Evolutionary conservation across 2,329 filamentous ascomycete species (phyloP).

Genomic region (Epichloe brachyelytri): DNA sequence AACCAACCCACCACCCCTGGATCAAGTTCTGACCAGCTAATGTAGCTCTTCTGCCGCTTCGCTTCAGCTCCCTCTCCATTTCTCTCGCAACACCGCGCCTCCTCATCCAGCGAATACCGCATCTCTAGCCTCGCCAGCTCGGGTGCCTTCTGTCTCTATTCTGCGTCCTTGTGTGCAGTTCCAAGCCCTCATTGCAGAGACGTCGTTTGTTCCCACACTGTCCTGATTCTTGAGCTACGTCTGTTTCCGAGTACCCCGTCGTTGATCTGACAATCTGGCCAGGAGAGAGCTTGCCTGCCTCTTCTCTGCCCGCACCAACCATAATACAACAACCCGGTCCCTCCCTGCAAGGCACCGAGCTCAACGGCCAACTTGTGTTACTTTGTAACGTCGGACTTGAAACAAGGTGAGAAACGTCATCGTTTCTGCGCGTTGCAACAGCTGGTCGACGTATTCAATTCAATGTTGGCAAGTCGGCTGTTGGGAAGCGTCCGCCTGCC

Average conservation of each 20-base stretch:
- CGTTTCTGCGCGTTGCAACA: neutral
- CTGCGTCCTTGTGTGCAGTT: neutral
- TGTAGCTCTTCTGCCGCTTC: neutral
- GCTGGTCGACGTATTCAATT: neutral
- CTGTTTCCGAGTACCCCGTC: neutral
- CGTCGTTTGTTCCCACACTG: neutral
- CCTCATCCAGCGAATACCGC: neutral
- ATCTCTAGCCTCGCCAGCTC: slow-evolving; percentile 2
- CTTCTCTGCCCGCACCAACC: neutral
- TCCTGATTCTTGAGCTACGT: neutral
- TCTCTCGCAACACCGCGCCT: slow-evolving; percentile 1
- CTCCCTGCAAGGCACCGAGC: slow-evolving; percentile 2
- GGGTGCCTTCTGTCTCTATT: neutral
- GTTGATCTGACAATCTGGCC: neutral
- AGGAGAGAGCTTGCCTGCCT: neutral
- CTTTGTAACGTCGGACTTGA: neutral
- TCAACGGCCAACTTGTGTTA: slow-evolving; percentile 1
- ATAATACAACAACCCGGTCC: neutral
- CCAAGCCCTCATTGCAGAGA: neutral
- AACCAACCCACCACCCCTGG: too few species aligned
- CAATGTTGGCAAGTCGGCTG: neutral
- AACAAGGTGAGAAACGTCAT: slow-evolving; percentile 3
- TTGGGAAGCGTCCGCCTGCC: neutral
- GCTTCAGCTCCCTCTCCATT: neutral
- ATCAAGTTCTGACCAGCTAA: too few species aligned